A percentile compares a stretch with the other conserved stretches of the same genome.
Conservation (phyloP, 345 rosid species). For the Camelina hispida region DNA sequence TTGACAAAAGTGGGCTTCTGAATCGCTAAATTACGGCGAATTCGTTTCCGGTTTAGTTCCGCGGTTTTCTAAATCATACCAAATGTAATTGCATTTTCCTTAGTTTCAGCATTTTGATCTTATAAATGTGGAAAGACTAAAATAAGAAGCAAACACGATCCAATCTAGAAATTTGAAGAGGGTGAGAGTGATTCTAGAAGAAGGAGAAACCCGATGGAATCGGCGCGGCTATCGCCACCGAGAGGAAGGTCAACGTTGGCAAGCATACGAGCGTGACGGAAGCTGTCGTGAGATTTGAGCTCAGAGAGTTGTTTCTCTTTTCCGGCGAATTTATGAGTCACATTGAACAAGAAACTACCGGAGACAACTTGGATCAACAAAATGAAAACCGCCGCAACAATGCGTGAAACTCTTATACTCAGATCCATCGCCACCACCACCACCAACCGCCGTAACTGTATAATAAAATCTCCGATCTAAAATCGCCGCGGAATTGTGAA, state of each 20-base stretch:
- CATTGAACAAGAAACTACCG: conserved; percentile 59
- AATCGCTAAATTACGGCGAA: too few species aligned
- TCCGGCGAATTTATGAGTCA: conserved; percentile 71
- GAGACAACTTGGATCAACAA: conserved; percentile 42
- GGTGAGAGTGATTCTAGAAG: conserved; percentile 14
- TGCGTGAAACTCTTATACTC: conserved; percentile 20
- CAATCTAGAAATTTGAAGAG: background rate
- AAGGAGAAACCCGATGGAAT: conserved; percentile 61
- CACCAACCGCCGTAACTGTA: background rate
- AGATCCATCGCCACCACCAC: conserved; percentile 46
- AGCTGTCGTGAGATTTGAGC: conserved; percentile 68
- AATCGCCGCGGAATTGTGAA: background rate
- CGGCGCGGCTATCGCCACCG: conserved; percentile 86
- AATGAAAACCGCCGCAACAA: conserved; percentile 34
- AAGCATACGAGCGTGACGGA: conserved; percentile 76
- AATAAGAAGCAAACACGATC: conserved; percentile 5
- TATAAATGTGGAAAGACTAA: too few species aligned
- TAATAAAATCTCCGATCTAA: background rate
- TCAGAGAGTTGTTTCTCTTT: conserved; percentile 52
- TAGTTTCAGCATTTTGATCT: background rate
- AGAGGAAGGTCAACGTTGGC: conserved; percentile 61
- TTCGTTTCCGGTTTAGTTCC: background rate
- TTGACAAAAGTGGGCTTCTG: too few species aligned
- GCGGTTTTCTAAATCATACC: background rate
- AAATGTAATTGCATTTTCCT: background rate